Base-by-base conservation (phyloP, 208 protist genomes). In the Jaenimonas drosophilae region DNA sequence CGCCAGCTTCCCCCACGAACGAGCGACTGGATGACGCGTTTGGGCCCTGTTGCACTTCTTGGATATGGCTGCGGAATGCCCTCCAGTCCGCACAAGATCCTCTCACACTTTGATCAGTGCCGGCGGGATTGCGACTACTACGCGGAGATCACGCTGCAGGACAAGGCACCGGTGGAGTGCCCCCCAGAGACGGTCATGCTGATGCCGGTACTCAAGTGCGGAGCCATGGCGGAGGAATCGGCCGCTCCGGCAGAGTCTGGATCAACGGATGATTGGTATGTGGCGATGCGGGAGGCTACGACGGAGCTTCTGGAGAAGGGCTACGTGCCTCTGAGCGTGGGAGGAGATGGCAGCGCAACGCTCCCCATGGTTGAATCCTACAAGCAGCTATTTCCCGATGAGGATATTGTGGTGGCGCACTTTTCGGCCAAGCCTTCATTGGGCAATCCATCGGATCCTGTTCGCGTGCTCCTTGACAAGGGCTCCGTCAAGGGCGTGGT, bases 381-480 rank as follows among this genome's bases (percentile, higher is more conserved):
- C 61, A 91, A 91, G 45, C 54, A 61, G 37, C 66, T 91, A 0
- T 85, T 84, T 49, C 71, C 69, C 9, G 49, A 49, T 11, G 78
- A 86, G 19, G 71, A 91, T 5, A 70, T 91, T 30, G 77, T 91
- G 23, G 32, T 91, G 5, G 44, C 88, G 30, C 82, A 91, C 49
- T 88, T 88, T 38, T 82, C 77, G 1, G 68, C 82, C 11, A 45
- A 36, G 16, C 75, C 77, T 7, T 43, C 41, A 0, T 46, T 91
- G 17, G 55, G 48, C 4, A 43, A 55, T 2, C 17, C 36, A 0
- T 52, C 68, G 2, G 59, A 59, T 26, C 69, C 82, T n/a, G 29
- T 91, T 17, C 72, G 75, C 27, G 64, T 83, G 17, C 40, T 88
- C 23, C 39, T 91, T 3, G 77, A 91, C 19, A 87, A 88, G 47